Conservation (phyloP, 306 rosid species). For the Dryas octopetala region DNA sequence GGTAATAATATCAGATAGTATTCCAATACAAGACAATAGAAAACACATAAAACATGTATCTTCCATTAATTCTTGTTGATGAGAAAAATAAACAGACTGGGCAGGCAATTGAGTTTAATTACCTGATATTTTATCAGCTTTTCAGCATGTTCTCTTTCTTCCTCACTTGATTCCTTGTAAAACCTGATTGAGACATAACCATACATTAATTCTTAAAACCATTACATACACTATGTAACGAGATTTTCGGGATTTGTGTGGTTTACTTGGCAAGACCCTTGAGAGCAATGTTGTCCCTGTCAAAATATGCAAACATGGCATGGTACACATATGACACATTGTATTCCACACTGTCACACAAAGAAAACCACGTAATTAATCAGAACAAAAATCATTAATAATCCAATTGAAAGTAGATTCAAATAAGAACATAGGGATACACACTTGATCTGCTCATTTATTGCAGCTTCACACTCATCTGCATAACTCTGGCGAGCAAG, state of each 20-base stretch:
- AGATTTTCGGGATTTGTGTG: not conserved
- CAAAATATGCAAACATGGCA: too few relatives aligned
- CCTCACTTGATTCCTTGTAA: constrained; percentile 82
- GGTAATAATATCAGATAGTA: not conserved
- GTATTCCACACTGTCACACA: too few relatives aligned
- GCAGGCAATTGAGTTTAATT: not conserved
- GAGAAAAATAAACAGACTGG: constrained; percentile 1
- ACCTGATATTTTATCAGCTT: constrained; percentile 84
- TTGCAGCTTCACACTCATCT: too few relatives aligned
- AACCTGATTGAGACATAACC: constrained; percentile 45
- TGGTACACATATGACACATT: too few relatives aligned
- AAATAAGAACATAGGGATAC: too few relatives aligned
- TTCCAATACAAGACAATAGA: constrained; percentile 1
- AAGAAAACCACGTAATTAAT: too few relatives aligned
- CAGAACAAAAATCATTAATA: too few relatives aligned
- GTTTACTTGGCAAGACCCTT: too few relatives aligned
- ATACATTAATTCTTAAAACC: not conserved
- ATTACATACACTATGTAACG: not conserved
- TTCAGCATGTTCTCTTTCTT: constrained; percentile 90
- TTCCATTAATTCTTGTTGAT: not conserved
- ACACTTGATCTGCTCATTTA: too few relatives aligned
- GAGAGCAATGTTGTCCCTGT: too few relatives aligned
- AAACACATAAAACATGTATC: not conserved
- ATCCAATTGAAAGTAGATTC: too few relatives aligned
- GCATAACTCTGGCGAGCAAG: too few relatives aligned